These are phyloP conservation scores for Populus tremula DNA, from an alignment of 345 rosid genomes.

Conservation along the genomic window DNA sequence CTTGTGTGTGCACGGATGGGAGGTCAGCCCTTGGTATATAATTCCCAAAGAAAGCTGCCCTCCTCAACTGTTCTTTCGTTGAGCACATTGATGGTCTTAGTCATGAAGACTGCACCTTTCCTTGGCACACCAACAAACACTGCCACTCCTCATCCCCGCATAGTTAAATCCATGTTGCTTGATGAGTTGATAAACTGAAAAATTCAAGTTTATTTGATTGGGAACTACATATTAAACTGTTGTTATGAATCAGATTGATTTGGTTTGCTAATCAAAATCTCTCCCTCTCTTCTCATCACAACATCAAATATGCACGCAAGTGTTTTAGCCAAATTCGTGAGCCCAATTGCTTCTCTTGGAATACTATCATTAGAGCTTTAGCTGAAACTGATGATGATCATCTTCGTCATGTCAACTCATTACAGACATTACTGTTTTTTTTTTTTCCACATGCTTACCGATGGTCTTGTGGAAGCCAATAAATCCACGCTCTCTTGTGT, in stretches of 20 bases:
- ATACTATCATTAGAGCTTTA: slow-evolving; percentile 65
- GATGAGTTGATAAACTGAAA: no score
- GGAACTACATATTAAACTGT: no score
- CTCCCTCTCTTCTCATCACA: slow-evolving; percentile 43
- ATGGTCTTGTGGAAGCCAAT: slow-evolving; percentile 49
- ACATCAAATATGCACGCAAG: slow-evolving; percentile 43
- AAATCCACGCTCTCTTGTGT: slow-evolving; percentile 62
- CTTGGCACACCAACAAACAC: slow-evolving; percentile 10
- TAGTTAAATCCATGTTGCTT: background rate
- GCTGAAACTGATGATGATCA: slow-evolving; percentile 36
- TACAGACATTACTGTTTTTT: slow-evolving; percentile 28
- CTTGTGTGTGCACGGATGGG: slow-evolving; percentile 15
- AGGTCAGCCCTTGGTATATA: background rate
- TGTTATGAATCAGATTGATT: no score
- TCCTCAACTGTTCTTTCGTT: slow-evolving; percentile 11
- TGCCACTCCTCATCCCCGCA: slow-evolving; percentile 16
- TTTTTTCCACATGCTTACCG: slow-evolving; percentile 45
- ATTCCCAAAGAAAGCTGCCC: slow-evolving; percentile 14
- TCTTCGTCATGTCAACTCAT: slow-evolving; percentile 6
- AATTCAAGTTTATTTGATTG: no score
- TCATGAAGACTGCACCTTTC: slow-evolving; percentile 11
- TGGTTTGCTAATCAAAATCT: background rate
- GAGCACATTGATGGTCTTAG: slow-evolving; percentile 6
- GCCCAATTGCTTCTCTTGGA: slow-evolving; percentile 77
- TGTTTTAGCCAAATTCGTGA: slow-evolving; percentile 47